These are phyloP conservation scores for Bipolaris oryzae DNA, from an alignment of 2,329 filamentous ascomycete species.

Conservation along the genomic window DNA sequence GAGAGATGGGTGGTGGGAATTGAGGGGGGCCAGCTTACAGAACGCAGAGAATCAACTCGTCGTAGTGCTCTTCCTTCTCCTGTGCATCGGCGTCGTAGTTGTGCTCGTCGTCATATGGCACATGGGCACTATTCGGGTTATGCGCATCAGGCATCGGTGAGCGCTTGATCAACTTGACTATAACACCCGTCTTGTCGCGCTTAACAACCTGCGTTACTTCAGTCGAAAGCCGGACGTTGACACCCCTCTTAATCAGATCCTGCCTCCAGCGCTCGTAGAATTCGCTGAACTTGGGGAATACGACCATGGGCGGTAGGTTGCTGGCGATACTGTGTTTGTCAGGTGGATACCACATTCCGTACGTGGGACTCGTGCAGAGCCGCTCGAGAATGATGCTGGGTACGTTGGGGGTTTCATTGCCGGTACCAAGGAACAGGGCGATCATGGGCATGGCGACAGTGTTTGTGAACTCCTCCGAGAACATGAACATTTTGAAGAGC, in stretches of 20 bases:
- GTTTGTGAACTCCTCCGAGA: constrained; percentile 72
- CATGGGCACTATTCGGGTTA: constrained; percentile 55
- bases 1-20: background rate
- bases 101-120: constrained; percentile 42
- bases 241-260: constrained; percentile 60
- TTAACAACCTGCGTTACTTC: constrained; percentile 61
- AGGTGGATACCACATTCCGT: constrained; percentile 64
- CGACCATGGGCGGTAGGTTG: constrained; percentile 63
- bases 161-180: constrained; percentile 55
- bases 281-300: constrained; percentile 66
- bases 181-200: constrained; percentile 59
- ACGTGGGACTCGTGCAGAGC: constrained; percentile 59
- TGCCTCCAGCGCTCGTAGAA: constrained; percentile 67
- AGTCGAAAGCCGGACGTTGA: constrained; percentile 62
- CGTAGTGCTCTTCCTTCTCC: constrained; percentile 60
- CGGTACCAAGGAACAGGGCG: constrained; percentile 75
- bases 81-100: constrained; percentile 50
- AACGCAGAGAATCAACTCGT: constrained; percentile 70
- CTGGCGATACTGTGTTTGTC: constrained; percentile 56
- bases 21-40: constrained; percentile 39
- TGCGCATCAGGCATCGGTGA: constrained; percentile 52
- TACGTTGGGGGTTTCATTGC: constrained; percentile 75
- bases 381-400: constrained; percentile 68
- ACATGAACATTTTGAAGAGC: constrained; percentile 70
- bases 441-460: constrained; percentile 74